Percentiles rank a stretch among this genome's conserved stretches.
These are phyloP conservation scores for Plasmodium chabaudi DNA, from an alignment of 169 alveolate species.

Conservation along the genomic window DNA sequence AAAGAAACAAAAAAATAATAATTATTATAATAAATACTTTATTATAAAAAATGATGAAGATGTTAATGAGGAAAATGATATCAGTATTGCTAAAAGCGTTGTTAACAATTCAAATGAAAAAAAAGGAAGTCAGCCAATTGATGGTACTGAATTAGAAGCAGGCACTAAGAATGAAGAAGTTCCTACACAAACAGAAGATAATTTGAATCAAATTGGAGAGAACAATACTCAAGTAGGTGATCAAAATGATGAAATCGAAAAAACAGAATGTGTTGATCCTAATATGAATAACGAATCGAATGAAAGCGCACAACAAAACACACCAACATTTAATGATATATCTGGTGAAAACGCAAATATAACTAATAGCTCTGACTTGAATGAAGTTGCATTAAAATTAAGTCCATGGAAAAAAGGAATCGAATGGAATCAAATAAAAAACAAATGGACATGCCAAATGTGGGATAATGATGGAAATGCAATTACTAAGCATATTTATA, in stretches of 20 bases:
- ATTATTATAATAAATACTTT: conserved; percentile 47
- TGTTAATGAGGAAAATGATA: neutral
- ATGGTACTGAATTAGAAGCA: neutral
- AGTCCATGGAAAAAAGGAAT: conserved; percentile 75
- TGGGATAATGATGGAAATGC: conserved; percentile 64
- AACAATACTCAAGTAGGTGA: neutral
- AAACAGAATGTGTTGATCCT: neutral
- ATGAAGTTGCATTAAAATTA: conserved; percentile 39
- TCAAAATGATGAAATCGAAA: neutral
- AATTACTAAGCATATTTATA: conserved; percentile 70
- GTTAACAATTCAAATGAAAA: neutral
- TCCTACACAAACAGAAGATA: too few species aligned
- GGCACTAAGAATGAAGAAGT: neutral
- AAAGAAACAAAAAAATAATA: neutral
- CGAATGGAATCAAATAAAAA: conserved; percentile 54
- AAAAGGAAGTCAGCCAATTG: neutral
- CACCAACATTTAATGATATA: neutral
- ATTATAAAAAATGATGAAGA: conserved; percentile 23
- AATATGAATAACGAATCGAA: neutral
- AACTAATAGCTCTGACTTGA: conserved; percentile 1
- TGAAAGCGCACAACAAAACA: neutral
- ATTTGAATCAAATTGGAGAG: too few species aligned
- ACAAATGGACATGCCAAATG: conserved; percentile 61
- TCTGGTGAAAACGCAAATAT: neutral
- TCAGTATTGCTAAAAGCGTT: neutral